Evolutionary conservation across 2,329 filamentous ascomycete species (phyloP).

Genomic region (Alternaria incomplexa): DNA sequence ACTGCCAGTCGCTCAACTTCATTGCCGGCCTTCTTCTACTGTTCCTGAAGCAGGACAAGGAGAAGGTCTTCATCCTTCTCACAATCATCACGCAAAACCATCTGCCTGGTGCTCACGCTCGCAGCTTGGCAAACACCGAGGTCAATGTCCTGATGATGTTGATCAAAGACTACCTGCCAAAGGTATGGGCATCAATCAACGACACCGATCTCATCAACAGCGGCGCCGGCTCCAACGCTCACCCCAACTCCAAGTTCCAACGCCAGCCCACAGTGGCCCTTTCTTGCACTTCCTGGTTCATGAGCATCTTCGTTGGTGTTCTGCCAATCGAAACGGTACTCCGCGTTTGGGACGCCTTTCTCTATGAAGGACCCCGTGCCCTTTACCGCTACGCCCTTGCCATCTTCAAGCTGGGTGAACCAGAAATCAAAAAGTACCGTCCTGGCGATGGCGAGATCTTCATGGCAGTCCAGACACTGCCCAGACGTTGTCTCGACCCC

Average conservation of each 20-base stretch:
- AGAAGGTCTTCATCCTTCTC: slow-evolving; percentile 90
- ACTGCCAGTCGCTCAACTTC: slow-evolving; percentile 96
- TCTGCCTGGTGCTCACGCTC: slow-evolving; percentile 89
- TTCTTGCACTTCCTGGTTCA: slow-evolving; percentile 95
- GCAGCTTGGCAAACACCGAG: slow-evolving; percentile 90
- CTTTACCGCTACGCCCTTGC: slow-evolving; percentile 90
- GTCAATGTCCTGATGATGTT: slow-evolving; percentile 90
- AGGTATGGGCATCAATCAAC: slow-evolving; percentile 87
- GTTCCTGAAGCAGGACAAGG: slow-evolving; percentile 80
- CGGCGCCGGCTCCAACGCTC: slow-evolving; percentile 41
- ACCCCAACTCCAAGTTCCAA: slow-evolving; percentile 44
- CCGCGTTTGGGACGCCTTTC: slow-evolving; percentile 93
- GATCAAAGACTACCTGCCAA: slow-evolving; percentile 80
- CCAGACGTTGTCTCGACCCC: slow-evolving; percentile 79
- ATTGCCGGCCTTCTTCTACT: slow-evolving; percentile 86
- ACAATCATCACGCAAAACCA: slow-evolving; percentile 90
- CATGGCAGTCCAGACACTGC: slow-evolving; percentile 87
- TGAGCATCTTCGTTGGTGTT: slow-evolving; percentile 94
- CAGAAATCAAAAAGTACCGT: slow-evolving; percentile 74
- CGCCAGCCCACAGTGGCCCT: slow-evolving; percentile 87
- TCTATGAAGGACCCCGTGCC: slow-evolving; percentile 93
- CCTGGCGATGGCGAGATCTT: slow-evolving; percentile 94
- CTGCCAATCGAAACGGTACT: slow-evolving; percentile 90
- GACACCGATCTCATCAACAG: slow-evolving; percentile 65
- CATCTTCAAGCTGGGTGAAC: slow-evolving; percentile 87